Evolutionary conservation across 495 filamentous ascomycete genomes (phyloP).

Genomic region (Bacidia gigantensis): DNA sequence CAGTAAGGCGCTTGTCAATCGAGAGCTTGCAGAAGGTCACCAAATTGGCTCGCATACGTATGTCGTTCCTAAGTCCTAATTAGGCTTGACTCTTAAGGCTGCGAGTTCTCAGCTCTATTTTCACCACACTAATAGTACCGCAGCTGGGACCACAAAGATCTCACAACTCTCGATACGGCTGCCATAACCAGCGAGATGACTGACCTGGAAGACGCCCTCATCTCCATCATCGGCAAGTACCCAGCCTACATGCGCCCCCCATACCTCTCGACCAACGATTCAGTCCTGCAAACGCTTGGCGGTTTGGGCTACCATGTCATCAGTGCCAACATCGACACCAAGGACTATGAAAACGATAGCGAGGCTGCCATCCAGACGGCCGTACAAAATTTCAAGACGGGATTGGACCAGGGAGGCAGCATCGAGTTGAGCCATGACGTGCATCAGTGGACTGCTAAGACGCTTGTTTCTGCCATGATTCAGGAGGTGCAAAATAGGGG

Average conservation of each 20-base stretch:
- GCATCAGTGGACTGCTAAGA: constrained; percentile 32
- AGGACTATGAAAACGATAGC: constrained; percentile 59
- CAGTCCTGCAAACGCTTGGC: constrained; percentile 46
- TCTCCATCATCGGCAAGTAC: constrained; percentile 62
- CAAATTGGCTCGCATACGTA: constrained; percentile 74
- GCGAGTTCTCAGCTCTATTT: no score
- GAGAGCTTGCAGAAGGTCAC: constrained; percentile 58
- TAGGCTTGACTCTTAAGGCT: no score
- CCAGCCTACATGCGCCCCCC: constrained; percentile 81
- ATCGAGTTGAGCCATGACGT: constrained; percentile 10
- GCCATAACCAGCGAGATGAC: neutral
- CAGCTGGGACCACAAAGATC: neutral
- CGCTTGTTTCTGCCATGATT: constrained; percentile 22
- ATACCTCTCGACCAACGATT: constrained; percentile 54
- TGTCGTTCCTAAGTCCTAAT: constrained; percentile 52
- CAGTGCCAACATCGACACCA: constrained; percentile 69
- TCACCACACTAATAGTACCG: constrained; percentile 49
- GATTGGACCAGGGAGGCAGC: constrained; percentile 15
- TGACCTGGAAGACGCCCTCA: neutral
- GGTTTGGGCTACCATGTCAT: constrained; percentile 61
- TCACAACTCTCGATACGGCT: neutral
- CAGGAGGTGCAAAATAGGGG: constrained; percentile 8
- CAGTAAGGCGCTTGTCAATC: constrained; percentile 46
- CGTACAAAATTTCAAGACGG: constrained; percentile 54
- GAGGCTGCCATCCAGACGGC: constrained; percentile 35